Base-by-base conservation (phyloP, 2,329 filamentous ascomycete genomes). In the Sclerotinia nivalis region DNA sequence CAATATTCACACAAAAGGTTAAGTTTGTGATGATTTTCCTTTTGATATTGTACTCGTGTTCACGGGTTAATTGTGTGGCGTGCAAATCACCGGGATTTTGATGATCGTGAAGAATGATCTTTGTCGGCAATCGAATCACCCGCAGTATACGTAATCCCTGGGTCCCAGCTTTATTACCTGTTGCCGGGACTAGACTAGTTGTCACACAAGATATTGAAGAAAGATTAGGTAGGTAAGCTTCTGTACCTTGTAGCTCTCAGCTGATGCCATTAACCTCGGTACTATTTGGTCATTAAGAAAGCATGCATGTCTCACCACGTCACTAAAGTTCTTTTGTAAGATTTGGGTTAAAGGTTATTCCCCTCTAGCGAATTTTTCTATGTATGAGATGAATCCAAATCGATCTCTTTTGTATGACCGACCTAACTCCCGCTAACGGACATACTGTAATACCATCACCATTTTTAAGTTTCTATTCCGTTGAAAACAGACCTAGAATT, bases 331-430 rank as follows among this genome's bases (percentile, higher is more conserved):
- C 13, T 43, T 13, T 43, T 43, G 13, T 1, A 40, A 40, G 13
- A 0, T 43, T 15, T 40, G 15, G 18, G n/a, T n/a, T n/a, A n/a
- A n/a, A n/a, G 4, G 15, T 1, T n/a, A 34, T 5, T 62, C 20
- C 45, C 13, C 49, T 25, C 47, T 50, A 8, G 20, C n/a, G n/a
- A 15, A 49, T 49, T 22, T 20, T 49, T 59, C 25, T 25, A 25
- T 59, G 12, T 40, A 20, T 64, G 31, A 50, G 22, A n/a, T 22
- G 45, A 64, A 64, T 64, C 47, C 60, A 64, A 49, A 64, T 64
- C 31, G 22, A 28, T 22, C 45, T 64, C 43, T 50, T 49, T n/a
- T n/a, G 20, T 7, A 25, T 4, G 34, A 13, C 20, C 6, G 12
- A 43, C 28, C 45, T 28, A 31, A 64, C 45, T 64, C 60, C 60